These are phyloP conservation scores for Vigna hirtella DNA, from an alignment of 306 rosid genomes.

Conservation along the genomic window DNA sequence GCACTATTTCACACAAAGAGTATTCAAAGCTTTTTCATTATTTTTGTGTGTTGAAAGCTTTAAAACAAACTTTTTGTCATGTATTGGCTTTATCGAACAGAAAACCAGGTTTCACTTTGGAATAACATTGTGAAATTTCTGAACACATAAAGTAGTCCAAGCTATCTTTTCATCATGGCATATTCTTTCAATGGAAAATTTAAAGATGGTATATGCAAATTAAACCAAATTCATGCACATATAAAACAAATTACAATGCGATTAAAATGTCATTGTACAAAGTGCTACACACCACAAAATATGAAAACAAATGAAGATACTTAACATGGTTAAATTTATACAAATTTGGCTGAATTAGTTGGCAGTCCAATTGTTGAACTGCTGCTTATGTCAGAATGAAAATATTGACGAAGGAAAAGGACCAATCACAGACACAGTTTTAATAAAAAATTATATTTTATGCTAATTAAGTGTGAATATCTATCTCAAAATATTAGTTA, in stretches of 20 bases:
- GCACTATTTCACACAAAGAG: too few species aligned
- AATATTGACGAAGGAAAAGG: too few species aligned
- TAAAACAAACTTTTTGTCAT: constrained; percentile 28
- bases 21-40: background rate
- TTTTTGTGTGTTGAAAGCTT: constrained; percentile 1
- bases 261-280: too few species aligned
- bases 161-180: background rate
- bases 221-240: background rate
- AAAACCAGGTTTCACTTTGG: constrained; percentile 25
- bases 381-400: background rate
- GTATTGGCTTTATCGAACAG: constrained; percentile 5
- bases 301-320: too few species aligned
- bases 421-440: background rate
- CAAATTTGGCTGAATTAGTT: background rate
- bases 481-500: too few species aligned
- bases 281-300: too few species aligned
- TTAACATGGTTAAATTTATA: too few species aligned
- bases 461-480: background rate
- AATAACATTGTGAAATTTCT: background rate
- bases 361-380: constrained; percentile 5
- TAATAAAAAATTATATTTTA: background rate
- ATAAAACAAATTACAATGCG: background rate
- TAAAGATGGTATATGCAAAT: background rate
- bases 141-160: background rate
- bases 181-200: background rate